These are phyloP conservation scores for Botrytis medusae DNA, from an alignment of 2,329 filamentous ascomycete species.

Conservation along the genomic window DNA sequence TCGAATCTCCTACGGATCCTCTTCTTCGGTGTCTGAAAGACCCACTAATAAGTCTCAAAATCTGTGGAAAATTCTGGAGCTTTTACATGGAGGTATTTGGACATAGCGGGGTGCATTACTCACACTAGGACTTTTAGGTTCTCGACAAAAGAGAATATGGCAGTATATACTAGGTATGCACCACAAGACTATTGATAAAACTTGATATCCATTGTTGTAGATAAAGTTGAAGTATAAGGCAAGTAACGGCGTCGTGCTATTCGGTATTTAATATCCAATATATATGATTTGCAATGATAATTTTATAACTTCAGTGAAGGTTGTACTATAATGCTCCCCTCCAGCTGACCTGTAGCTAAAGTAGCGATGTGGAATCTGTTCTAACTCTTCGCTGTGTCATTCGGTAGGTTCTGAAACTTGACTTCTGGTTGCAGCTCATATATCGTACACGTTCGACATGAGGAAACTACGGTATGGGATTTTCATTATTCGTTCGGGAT, in stretches of 20 bases:
- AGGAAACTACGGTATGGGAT: accelerated
- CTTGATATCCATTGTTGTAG: not conserved
- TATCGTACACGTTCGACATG: not conserved
- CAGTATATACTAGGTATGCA: not conserved
- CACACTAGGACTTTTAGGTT: not conserved
- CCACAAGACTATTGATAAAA: not conserved
- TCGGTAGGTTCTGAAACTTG: not conserved
- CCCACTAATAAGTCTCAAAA: not conserved
- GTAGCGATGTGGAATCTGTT: not conserved
- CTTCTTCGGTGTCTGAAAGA: not conserved
- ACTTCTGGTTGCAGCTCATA: not conserved
- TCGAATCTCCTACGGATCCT: not conserved
- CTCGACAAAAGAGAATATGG: not conserved
- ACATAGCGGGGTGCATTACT: not conserved
- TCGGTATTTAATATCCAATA: not conserved
- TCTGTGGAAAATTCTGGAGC: not conserved
- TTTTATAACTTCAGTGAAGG: not conserved
- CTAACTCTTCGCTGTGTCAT: not conserved
- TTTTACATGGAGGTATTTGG: not conserved
- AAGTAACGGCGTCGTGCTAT: not conserved
- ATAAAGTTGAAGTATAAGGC: not conserved
- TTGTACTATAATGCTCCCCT: not conserved
- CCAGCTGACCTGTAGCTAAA: not conserved
- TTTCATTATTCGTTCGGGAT: not conserved
- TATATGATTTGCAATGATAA: not conserved